A percentile compares a stretch with the other conserved stretches of the same genome.
Evolutionary conservation across 768 basidiomycete genomes (phyloP).

Genomic region (Baorangia bicolor): DNA sequence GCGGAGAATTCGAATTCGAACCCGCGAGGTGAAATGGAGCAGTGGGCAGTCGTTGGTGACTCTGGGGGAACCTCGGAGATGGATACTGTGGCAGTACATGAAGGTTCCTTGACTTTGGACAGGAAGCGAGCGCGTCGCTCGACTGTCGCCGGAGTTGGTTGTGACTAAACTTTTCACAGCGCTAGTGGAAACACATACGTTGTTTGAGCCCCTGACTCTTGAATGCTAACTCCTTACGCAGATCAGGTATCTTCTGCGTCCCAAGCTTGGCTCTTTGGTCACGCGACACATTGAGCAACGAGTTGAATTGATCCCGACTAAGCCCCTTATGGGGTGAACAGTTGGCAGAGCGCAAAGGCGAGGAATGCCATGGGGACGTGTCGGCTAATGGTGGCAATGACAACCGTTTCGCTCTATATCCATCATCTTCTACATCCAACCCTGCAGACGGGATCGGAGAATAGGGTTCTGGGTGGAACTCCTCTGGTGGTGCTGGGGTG

Average conservation of each 20-base stretch:
- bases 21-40: conserved; percentile 65
- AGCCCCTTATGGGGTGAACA: conserved; percentile 49
- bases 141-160: conserved; percentile 37
- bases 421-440: conserved; percentile 42
- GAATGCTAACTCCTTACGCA: conserved; percentile 72
- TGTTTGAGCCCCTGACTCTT: conserved; percentile 74
- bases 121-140: conserved; percentile 76
- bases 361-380: conserved; percentile 38
- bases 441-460: conserved; percentile 54
- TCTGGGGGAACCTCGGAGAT: conserved; percentile 67
- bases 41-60: conserved; percentile 68
- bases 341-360: conserved; percentile 49
- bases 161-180: background rate
- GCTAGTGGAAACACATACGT: conserved; percentile 43
- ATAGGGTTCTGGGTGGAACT: conserved; percentile 50
- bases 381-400: conserved; percentile 43
- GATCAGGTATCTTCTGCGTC: conserved; percentile 50
- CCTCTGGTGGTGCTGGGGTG: conserved; percentile 63
- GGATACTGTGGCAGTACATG: conserved; percentile 55
- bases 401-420: conserved; percentile 56
- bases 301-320: conserved; percentile 60
- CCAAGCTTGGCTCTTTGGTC: conserved; percentile 50
- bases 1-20: conserved; percentile 60
- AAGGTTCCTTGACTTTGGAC: conserved; percentile 68
- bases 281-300: conserved; percentile 58